Base-by-base conservation (phyloP, 768 basidiomycete species). In the Mrakia frigida region DNA sequence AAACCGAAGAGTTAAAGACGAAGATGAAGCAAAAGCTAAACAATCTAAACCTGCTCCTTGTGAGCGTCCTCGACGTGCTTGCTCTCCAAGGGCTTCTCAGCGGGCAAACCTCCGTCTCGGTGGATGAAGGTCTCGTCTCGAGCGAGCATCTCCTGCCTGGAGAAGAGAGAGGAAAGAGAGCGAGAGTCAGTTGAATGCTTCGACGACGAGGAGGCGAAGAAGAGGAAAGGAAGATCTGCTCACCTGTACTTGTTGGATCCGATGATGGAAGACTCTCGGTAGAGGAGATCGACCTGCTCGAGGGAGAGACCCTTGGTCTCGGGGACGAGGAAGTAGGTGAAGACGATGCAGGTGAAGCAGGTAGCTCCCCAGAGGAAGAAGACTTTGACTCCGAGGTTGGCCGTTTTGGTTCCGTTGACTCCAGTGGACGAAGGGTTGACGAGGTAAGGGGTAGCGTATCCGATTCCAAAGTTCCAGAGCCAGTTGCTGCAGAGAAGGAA, bases 311-410 rank as follows among this genome's bases (percentile, higher is more conserved):
- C 77, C 77, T 78, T 78, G 25, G 77, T 78, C 61, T 78, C 77
- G 39, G 91, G 91, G 74, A 94, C 84, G 84, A 87, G 90, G 86
- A 92, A 89, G 86, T 88, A 92, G 18, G 91, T 88, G 85, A 92
- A 94, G 80, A 92, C 72, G 81, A 90, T 82, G 82, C 89, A 90
- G 80, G 89, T 87, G 65, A 86, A 82, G 81, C 91, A 93, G 11
- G 89, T 90, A 68, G 83, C 81, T 46, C 87, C 87, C 92, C 92
- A 94, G 83, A 94, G 87, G 86, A 93, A 93, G 88, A 94, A 94
- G 81, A 93, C 91, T 82, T 90, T 91, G 63, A 86, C 86, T 70
- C 87, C 85, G 50, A 92, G 88, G 69, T 74, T 74, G 52, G 77
- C 77, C 16, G 77, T 69, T 68, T 78, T 71, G 18, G 46, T 2